Evolutionary conservation across 768 basidiomycete species (phyloP).

Genomic region (Pleurotus platypus): DNA sequence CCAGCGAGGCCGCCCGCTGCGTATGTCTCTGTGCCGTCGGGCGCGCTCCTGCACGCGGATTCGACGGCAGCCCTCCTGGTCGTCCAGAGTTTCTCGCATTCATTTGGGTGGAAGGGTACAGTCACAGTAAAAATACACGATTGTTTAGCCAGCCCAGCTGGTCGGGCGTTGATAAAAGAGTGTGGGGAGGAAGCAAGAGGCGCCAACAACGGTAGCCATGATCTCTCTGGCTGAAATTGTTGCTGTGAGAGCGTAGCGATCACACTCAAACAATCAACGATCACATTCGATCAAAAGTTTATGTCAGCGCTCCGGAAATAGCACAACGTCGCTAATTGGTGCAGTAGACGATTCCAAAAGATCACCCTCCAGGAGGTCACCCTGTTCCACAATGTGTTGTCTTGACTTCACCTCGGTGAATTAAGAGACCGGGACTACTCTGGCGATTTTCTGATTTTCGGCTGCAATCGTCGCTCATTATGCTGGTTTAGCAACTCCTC

Average conservation of each 20-base stretch:
- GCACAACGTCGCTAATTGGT: too few species aligned
- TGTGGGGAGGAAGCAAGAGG: slow-evolving; percentile 7
- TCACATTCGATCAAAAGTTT: neutral
- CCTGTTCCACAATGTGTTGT: too few species aligned
- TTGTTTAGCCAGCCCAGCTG: slow-evolving; percentile 20
- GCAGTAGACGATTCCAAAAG: too few species aligned
- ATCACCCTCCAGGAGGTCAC: too few species aligned
- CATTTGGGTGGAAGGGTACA: slow-evolving; percentile 3
- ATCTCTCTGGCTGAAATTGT: neutral
- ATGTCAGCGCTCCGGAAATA: too few species aligned
- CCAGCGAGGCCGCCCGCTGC: slow-evolving; percentile 8
- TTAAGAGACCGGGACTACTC: too few species aligned
- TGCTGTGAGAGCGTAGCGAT: neutral
- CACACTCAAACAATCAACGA: neutral
- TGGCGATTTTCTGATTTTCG: too few species aligned
- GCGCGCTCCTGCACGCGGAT: slow-evolving; percentile 34
- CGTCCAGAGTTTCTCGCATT: slow-evolving; percentile 16
- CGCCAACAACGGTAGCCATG: neutral
- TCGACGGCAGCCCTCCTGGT: slow-evolving; percentile 34
- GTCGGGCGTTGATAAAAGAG: slow-evolving; percentile 8
- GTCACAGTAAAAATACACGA: neutral
- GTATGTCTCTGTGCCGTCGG: slow-evolving; percentile 16
- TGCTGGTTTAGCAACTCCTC: too few species aligned
- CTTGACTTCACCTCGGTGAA: too few species aligned
- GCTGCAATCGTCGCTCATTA: too few species aligned